Evolutionary conservation across 2,329 filamentous ascomycete species (phyloP), one percentile per base, ranked within the genome.

Genomic region (Trichoderma atrobrunneum): DNA sequence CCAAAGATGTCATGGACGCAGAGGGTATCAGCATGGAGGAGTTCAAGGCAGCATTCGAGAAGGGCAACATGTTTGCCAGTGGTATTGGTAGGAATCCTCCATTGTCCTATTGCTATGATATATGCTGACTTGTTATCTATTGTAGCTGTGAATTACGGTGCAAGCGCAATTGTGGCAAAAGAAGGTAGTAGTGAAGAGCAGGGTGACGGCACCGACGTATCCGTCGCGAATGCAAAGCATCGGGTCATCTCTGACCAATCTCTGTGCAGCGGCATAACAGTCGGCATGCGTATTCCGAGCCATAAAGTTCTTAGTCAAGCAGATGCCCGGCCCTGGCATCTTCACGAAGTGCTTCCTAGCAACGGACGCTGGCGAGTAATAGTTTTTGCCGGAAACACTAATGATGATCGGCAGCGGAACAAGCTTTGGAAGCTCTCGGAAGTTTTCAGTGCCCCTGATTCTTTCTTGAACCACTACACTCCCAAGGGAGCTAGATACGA

Each of bases 1-100:
- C 62, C 26, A 64, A 64, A 51, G 62, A 64, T 51, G 62, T 64
- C 39, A 64, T 64, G 62, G 62, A 64, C 7, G 62, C 62, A 32
- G 62, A 64, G 39, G 62, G 62, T 24, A 64, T 64, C 3, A 64
- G 62, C 18, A 64, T 64, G 62, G 62, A 64, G 18, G 62, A 64
- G 18, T 64, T 64, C 1, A 64, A 54, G 3, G 21, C 30, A 43
- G 51, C 51, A 57, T 57, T 57, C 2, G 16, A 57, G 26, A 51
- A 67, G 24, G 64, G 51, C 21, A 56, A 67, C 11, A 39, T 67
- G 51, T 57, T 39, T 57, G 62, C 62, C 8, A 64, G 62, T 18
- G 62, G 62, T n/a, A 64, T 51, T 64, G 62, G 62, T 64, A 64
- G 28, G 39, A 6, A 11, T 21, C 4, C 5, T n/a, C 26, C 1